Conservation (phyloP, 768 basidiomycete genomes). For the Strobilomyces confusus region DNA sequence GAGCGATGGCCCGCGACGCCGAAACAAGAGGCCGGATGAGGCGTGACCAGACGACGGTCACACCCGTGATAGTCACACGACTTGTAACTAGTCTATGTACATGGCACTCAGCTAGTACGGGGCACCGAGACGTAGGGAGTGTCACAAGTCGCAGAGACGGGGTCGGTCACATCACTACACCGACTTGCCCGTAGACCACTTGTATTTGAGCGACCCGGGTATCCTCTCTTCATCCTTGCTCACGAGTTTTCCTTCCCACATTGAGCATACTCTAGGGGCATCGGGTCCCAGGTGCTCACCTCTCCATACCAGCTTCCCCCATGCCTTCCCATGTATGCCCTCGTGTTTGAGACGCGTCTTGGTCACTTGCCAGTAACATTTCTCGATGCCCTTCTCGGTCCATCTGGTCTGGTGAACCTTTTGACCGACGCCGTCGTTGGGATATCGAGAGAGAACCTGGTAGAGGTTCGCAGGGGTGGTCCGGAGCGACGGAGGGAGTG, state of each 20-base stretch:
- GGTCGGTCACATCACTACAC: conserved; percentile 1
- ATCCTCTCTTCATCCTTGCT: conserved; percentile 60
- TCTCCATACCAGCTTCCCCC: conserved; percentile 78
- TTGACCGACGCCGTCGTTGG: conserved; percentile 63
- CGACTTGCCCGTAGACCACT: conserved; percentile 56
- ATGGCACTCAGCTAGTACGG: too few relatives aligned
- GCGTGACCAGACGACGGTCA: conserved; percentile 15
- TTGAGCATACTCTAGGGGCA: conserved; percentile 7
- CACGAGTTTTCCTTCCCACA: conserved; percentile 51
- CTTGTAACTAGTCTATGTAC: not conserved
- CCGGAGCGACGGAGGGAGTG: conserved; percentile 58
- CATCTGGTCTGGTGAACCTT: conserved; percentile 72
- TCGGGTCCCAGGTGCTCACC: conserved; percentile 44
- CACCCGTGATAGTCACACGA: not conserved
- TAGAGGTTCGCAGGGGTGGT: conserved; percentile 61
- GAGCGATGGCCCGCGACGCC: not conserved
- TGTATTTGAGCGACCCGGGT: conserved; percentile 69
- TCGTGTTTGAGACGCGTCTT: conserved; percentile 66
- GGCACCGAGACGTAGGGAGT: too few relatives aligned
- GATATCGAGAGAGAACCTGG: conserved; percentile 65
- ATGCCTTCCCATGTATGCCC: conserved; percentile 76
- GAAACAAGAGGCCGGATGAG: not conserved
- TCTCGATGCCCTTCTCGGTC: conserved; percentile 59
- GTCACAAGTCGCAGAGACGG: not conserved
- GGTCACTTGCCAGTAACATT: conserved; percentile 76